These are phyloP conservation scores for Manihot esculenta DNA, from an alignment of 441 rosid species.

Conservation along the genomic window DNA sequence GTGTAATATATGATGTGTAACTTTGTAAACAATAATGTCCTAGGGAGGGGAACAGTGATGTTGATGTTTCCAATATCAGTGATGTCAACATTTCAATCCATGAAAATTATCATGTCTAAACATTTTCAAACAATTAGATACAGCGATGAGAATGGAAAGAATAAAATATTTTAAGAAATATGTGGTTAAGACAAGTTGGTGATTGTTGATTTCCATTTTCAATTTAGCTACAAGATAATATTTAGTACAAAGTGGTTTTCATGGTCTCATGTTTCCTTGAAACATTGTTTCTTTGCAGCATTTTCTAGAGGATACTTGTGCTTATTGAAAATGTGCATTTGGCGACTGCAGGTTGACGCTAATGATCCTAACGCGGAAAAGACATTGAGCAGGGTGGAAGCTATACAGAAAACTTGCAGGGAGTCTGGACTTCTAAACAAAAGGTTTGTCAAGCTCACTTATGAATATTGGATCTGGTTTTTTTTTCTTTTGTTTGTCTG, in stretches of 20 bases:
- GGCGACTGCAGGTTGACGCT: conserved; percentile 53
- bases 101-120: background rate
- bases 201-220: background rate
- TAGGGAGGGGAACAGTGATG: background rate
- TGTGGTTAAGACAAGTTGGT: background rate
- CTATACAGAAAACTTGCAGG: conserved; percentile 63
- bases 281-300: background rate
- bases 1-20: background rate
- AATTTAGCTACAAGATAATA: background rate
- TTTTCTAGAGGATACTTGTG: background rate
- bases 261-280: background rate
- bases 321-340: conserved; percentile 4
- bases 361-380: conserved; percentile 68
- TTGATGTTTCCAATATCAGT: background rate
- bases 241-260: background rate
- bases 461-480: background rate
- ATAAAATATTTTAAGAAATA: background rate
- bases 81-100: no score
- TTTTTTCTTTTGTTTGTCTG: conserved; percentile 2
- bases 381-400: conserved; percentile 63
- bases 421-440: conserved; percentile 59
- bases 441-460: conserved; percentile 41
- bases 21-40: background rate
- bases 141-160: background rate
- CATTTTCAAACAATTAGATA: background rate